phyloP scores from a whole-genome alignment of 495 filamentous ascomycete genomes.

The Podospora anserina region DNA sequence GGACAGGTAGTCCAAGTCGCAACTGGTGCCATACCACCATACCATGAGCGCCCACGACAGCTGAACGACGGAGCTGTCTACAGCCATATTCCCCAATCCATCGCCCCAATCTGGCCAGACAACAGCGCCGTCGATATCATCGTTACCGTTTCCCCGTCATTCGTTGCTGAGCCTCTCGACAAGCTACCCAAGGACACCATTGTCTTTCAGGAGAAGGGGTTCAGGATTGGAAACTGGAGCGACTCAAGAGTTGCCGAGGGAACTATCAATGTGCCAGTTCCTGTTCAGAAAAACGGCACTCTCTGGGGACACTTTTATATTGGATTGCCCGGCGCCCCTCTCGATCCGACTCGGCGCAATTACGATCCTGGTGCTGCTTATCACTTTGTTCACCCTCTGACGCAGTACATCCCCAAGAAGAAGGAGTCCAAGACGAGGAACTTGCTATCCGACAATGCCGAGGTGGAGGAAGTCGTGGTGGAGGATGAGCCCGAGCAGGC shows the following conservation, averaged over 20 bases:
- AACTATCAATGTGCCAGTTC: constrained; percentile 69
- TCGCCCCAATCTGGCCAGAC: constrained; percentile 84
- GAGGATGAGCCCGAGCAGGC: constrained; percentile 47
- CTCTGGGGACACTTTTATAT: constrained; percentile 93
- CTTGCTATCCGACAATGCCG: constrained; percentile 61
- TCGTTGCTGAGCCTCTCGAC: constrained; percentile 64
- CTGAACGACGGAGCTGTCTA: constrained; percentile 62
- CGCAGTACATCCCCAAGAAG: constrained; percentile 87
- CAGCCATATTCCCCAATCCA: constrained; percentile 67
- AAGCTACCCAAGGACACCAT: constrained; percentile 53
- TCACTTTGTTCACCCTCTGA: constrained; percentile 81
- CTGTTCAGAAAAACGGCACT: constrained; percentile 88
- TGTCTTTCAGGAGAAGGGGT: constrained; percentile 75
- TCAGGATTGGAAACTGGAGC: constrained; percentile 74
- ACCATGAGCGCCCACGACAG: constrained; percentile 57
- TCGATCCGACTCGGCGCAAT: constrained; percentile 68
- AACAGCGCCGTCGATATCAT: constrained; percentile 77
- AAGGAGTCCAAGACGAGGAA: constrained; percentile 89
- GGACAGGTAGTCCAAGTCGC: constrained; percentile 45
- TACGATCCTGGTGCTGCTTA: constrained; percentile 74
- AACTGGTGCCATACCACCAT: constrained; percentile 58
- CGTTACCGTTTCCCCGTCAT: constrained; percentile 76
- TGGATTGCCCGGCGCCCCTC: constrained; percentile 63
- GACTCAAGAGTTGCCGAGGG: constrained; percentile 77
- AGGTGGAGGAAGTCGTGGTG: constrained; percentile 45